These are phyloP conservation scores for Sextonia rubra DNA, from an alignment of 164 flowering plant species.

Conservation along the genomic window DNA sequence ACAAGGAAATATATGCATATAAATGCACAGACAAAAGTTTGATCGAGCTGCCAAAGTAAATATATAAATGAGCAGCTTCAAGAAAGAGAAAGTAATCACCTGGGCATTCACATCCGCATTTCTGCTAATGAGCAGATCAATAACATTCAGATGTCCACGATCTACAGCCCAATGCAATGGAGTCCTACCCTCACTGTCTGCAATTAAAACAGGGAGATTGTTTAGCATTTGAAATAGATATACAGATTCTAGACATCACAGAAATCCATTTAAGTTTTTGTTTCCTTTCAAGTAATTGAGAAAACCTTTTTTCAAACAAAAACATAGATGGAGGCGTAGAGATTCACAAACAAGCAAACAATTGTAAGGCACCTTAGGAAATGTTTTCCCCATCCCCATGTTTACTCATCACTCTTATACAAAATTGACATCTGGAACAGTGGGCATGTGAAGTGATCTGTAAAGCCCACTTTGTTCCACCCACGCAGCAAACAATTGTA, in stretches of 20 bases:
- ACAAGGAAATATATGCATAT: too few species aligned
- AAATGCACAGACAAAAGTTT: too few species aligned
- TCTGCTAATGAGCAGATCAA: slow-evolving; percentile 53
- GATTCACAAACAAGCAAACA: not conserved
- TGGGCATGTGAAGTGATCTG: too few species aligned
- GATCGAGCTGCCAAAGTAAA: too few species aligned
- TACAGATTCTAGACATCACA: not conserved
- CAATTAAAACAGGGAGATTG: slow-evolving; percentile 10
- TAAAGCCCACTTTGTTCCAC: too few species aligned
- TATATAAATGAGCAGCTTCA: not conserved
- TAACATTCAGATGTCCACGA: slow-evolving; percentile 63
- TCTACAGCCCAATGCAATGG: slow-evolving; percentile 99
- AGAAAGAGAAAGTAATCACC: slow-evolving; percentile 29
- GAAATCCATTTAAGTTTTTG: not conserved
- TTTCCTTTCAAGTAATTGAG: not conserved
- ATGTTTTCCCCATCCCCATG: not conserved
- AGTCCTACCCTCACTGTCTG: slow-evolving; percentile 94
- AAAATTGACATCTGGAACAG: too few species aligned
- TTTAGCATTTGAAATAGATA: not conserved
- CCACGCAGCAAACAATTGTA: not conserved
- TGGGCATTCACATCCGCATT: slow-evolving; percentile 77
- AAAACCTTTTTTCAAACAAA: too few species aligned
- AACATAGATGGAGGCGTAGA: not conserved
- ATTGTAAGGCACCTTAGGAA: not conserved
- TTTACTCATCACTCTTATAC: too few species aligned